Evolutionary conservation across 2,329 filamentous ascomycete species (phyloP), one percentile per base, ranked within the genome.

Genomic region (Aspergillus cejpii): DNA sequence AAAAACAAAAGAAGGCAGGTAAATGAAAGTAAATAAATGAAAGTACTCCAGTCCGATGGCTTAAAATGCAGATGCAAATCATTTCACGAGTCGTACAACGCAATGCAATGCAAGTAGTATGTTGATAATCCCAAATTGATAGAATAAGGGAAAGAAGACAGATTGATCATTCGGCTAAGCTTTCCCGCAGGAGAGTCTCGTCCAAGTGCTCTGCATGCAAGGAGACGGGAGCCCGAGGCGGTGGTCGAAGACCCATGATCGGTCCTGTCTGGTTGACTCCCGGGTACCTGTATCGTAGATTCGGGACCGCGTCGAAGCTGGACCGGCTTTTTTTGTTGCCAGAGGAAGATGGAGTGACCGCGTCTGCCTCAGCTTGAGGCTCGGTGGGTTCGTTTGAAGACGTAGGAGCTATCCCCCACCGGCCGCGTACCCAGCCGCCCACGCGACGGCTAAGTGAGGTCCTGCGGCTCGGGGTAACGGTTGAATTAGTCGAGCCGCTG

Each of bases 201-300:
- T 86, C 80, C 17, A 86, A 62, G 1, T 65, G 66, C 20, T 78
- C 74, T 0, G 83, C 71, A 12, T 77, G 74, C 8, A 85, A 76
- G 47, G 75, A 76, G 27, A 75, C 73, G 2, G 79, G 76, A 1
- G 78, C 27, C 64, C 72, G 63, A 67, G 77, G 58, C 64, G 78
- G 64, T 67, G 77, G 58, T 66, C 79, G 74, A 52, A 91, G 84
- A 0, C 87, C 86, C 0, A 84, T 79, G 34, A 92, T 83, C 0
- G 80, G 75, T 0, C 87, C 87, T 1, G 79, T 75, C 60, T 91
- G 87, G 57, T 92, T 92, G 60, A 92, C 87, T 0, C 87, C 87
- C 1, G 85, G 78, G 3, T 77, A 67, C 34, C 86, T 74, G 34
- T 64, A 65, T 11, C 54, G 49, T 34, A 59, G 44, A 14, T 27